A percentile compares a stretch with the other conserved stretches of the same genome.
These are phyloP conservation scores for Sporisorium graminicola DNA, from an alignment of 1,284 basidiomycete genomes.

Conservation along the genomic window DNA sequence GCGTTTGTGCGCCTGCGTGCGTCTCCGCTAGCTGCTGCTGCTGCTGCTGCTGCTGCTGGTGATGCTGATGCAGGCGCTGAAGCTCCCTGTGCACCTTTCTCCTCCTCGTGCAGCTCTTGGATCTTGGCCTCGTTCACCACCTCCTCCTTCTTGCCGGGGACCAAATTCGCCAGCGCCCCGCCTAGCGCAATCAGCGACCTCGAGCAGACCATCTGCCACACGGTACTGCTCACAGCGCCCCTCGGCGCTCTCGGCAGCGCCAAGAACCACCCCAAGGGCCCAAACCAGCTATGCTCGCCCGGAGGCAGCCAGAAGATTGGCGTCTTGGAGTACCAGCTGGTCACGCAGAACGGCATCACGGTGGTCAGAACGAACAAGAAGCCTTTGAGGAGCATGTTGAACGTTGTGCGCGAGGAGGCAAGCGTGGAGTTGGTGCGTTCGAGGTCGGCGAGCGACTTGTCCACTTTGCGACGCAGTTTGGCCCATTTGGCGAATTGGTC, in stretches of 20 bases:
- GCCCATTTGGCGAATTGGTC: conserved; percentile 99
- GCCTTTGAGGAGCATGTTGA: conserved; percentile 56
- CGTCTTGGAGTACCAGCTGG: conserved; percentile 65
- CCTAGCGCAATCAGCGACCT: conserved; percentile 28
- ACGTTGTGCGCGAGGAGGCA: conserved; percentile 40
- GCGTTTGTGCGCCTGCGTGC: conserved; percentile 32
- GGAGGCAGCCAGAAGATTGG: conserved; percentile 68
- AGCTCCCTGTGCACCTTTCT: not conserved
- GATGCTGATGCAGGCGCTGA: conserved; percentile 3
- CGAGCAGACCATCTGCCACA: conserved; percentile 52
- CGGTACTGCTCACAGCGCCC: conserved; percentile 50
- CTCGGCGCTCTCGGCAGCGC: conserved; percentile 57
- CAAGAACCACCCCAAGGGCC: conserved; percentile 59
- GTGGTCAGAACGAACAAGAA: conserved; percentile 64
- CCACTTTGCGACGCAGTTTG: conserved; percentile 87
- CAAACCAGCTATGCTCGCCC: conserved; percentile 53
- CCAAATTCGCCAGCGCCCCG: conserved; percentile 14
- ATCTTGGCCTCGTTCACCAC: conserved; percentile 21
- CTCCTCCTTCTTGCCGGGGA: conserved; percentile 31
- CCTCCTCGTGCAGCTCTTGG: conserved; percentile 15
- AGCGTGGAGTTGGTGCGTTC: conserved; percentile 78
- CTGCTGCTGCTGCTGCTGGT: not conserved
- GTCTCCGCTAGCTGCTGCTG: not conserved
- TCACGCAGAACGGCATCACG: conserved; percentile 59
- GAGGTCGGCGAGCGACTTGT: conserved; percentile 92